Conservation (phyloP, 2,329 filamentous ascomycete genomes). For the Alternaria sp. region DNA sequence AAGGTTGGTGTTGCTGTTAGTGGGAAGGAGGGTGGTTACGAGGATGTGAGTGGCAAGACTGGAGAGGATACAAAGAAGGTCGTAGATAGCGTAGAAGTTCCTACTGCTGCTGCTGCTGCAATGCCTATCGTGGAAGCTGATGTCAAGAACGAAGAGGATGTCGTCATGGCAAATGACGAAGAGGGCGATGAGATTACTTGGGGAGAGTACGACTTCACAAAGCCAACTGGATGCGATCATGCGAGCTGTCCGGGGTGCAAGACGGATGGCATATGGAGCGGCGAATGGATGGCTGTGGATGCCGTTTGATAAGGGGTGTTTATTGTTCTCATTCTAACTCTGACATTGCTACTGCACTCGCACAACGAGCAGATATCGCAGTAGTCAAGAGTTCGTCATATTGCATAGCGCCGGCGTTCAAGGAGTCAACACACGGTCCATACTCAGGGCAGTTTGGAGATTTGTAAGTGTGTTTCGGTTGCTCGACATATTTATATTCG, state of each 20-base stretch:
- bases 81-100: slow-evolving; percentile 36
- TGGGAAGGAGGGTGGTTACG: slow-evolving; percentile 5
- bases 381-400: no score
- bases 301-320: slow-evolving; percentile 3
- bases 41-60: neutral
- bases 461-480: neutral
- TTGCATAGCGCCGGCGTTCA: neutral
- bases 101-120: neutral
- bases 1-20: slow-evolving; percentile 68
- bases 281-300: slow-evolving; percentile 60
- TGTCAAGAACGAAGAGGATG: slow-evolving; percentile 17
- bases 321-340: neutral
- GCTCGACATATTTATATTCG: no score
- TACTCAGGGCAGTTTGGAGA: neutral
- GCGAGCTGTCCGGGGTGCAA: slow-evolving; percentile 36
- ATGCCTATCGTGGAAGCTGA: slow-evolving; percentile 11
- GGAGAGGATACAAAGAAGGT: slow-evolving; percentile 8
- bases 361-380: no score
- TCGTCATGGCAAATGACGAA: slow-evolving; percentile 39
- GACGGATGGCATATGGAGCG: slow-evolving; percentile 34
- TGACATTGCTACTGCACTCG: neutral
- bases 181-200: slow-evolving; percentile 42
- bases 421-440: neutral
- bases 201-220: slow-evolving; percentile 62
- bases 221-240: slow-evolving; percentile 60